A percentile compares a stretch with the other conserved stretches of the same genome.
phyloP scores from a whole-genome alignment of 495 filamentous ascomycete species.

The Aspergillus incahuasiensis region DNA sequence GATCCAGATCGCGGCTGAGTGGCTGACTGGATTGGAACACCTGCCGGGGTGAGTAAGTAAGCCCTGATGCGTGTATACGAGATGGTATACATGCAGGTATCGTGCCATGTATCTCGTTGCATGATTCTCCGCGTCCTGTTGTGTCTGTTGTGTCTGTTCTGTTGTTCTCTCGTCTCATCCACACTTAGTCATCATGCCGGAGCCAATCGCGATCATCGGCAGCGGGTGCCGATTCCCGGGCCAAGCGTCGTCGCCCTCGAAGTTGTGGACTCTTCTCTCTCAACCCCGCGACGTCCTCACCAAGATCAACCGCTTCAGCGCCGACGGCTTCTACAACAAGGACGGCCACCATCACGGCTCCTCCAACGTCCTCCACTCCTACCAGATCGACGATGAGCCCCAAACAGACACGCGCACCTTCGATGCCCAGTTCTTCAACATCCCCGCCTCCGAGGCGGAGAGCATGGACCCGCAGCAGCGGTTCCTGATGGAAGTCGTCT shows the following conservation, averaged over 20 bases:
- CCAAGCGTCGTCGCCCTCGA: slow-evolving; percentile 13
- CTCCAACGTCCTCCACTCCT: background rate
- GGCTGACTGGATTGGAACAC: too few species aligned
- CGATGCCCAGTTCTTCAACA: slow-evolving; percentile 50
- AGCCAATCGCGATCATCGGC: slow-evolving; percentile 22
- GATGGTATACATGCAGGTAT: too few species aligned
- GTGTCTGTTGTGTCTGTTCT: too few species aligned
- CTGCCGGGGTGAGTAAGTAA: too few species aligned
- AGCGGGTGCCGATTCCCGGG: slow-evolving; percentile 25
- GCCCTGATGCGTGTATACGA: too few species aligned
- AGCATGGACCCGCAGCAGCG: slow-evolving; percentile 41
- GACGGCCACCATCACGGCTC: background rate
- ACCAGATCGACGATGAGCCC: background rate
- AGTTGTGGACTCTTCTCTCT: slow-evolving; percentile 2
- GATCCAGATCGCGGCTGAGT: too few species aligned
- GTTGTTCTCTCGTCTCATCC: too few species aligned
- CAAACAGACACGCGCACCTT: slow-evolving; percentile 22
- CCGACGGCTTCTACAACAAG: background rate
- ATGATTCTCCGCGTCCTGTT: too few species aligned
- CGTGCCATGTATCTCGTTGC: too few species aligned
- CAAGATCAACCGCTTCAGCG: background rate
- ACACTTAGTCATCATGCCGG: background rate
- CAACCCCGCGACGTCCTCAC: background rate
- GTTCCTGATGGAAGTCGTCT: slow-evolving; percentile 50
- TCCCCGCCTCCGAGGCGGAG: slow-evolving; percentile 45